These are phyloP conservation scores for Aquanectria penicillioides DNA, from an alignment of 2,329 filamentous ascomycete species.

Conservation along the genomic window DNA sequence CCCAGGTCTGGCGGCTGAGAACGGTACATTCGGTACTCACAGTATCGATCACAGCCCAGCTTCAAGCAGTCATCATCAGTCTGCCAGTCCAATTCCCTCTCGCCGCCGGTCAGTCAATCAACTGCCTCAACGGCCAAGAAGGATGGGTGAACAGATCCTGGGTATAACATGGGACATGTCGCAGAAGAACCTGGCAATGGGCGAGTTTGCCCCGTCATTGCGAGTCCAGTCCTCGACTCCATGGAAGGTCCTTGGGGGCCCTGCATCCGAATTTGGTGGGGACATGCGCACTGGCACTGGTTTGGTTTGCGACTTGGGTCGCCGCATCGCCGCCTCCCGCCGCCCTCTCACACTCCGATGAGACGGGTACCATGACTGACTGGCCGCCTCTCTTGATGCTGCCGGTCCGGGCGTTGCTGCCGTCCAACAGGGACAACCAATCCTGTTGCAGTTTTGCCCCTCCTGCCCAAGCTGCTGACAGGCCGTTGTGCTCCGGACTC, in stretches of 20 bases:
- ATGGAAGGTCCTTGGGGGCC: constrained; percentile 8
- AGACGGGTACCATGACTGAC: constrained; percentile 9
- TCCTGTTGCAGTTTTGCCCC: constrained; percentile 29
- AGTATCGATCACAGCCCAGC: not conserved
- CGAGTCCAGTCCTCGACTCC: not conserved
- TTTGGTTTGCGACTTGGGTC: constrained; percentile 19
- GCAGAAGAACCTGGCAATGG: not conserved
- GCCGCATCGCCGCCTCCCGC: constrained; percentile 6
- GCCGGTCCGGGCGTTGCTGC: constrained; percentile 15
- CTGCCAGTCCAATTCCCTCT: not conserved
- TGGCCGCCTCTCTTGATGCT: constrained; percentile 7
- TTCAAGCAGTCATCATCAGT: not conserved
- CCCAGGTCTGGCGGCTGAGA: constrained; percentile 35
- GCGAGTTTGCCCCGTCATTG: not conserved
- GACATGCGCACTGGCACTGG: constrained; percentile 17
- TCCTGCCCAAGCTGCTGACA: constrained; percentile 32
- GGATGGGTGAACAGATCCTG: constrained; percentile 7
- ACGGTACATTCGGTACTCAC: constrained; percentile 8
- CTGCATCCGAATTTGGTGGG: constrained; percentile 20
- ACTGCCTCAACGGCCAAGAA: not conserved
- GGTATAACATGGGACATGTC: constrained; percentile 6
- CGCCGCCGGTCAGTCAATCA: not conserved
- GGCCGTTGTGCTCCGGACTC: constrained; percentile 27
- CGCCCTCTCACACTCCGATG: constrained; percentile 11
- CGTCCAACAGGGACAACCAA: constrained; percentile 23